A percentile compares a stretch with the other conserved stretches of the same genome.
These are phyloP conservation scores for Leccinellum albellum DNA, from an alignment of 768 basidiomycete species.

Conservation along the genomic window DNA sequence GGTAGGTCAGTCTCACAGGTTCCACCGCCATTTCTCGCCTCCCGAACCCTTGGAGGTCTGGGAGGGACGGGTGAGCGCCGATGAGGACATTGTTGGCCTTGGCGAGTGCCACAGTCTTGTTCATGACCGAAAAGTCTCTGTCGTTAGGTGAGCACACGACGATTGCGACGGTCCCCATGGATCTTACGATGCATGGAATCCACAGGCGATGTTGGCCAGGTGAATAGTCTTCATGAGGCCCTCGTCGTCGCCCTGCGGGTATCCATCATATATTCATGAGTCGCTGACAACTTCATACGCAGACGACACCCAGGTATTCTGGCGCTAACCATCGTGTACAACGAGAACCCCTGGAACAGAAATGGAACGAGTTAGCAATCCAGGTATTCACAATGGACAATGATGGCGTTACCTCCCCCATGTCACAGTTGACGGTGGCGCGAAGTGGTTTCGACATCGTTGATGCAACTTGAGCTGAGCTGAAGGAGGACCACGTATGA, in stretches of 20 bases:
- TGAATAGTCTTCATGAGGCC: slow-evolving; percentile 54
- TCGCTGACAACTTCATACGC: neutral
- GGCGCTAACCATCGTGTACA: slow-evolving; percentile 41
- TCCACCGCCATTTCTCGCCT: slow-evolving; percentile 61
- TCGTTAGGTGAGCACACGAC: neutral
- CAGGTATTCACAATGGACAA: neutral
- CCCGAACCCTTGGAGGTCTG: slow-evolving; percentile 62
- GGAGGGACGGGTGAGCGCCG: slow-evolving; percentile 66
- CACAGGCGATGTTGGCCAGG: slow-evolving; percentile 62
- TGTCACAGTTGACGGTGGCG: slow-evolving; percentile 52
- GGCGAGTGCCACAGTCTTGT: slow-evolving; percentile 54
- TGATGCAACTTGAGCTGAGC: neutral
- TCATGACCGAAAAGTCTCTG: slow-evolving; percentile 65
- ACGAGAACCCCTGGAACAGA: slow-evolving; percentile 43
- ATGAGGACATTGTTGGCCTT: slow-evolving; percentile 52
- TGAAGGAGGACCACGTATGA: neutral
- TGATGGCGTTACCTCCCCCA: slow-evolving; percentile 46
- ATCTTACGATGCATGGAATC: slow-evolving; percentile 60
- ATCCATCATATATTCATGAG: neutral
- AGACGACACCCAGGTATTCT: neutral
- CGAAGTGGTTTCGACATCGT: slow-evolving; percentile 22
- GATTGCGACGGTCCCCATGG: neutral
- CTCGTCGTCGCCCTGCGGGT: slow-evolving; percentile 46
- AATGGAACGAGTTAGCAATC: neutral
- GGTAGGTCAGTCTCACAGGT: slow-evolving; percentile 37